phyloP scores from a whole-genome alignment of 2,329 filamentous ascomycete species.

The Arthroderma uncinatum region DNA sequence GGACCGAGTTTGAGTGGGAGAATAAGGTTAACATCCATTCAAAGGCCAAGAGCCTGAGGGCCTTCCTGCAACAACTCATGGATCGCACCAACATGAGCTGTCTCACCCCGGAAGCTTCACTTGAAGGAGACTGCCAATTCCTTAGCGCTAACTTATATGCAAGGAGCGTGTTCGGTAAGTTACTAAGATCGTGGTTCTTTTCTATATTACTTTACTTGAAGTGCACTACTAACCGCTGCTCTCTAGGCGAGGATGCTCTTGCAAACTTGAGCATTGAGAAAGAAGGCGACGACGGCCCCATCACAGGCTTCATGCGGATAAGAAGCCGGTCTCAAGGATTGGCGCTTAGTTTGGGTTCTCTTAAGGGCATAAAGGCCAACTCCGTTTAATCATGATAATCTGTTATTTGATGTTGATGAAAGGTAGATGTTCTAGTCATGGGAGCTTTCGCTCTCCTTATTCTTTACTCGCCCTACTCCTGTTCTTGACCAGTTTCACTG shows the following conservation, averaged over 20 bases:
- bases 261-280: constrained; percentile 97
- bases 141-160: constrained; percentile 94
- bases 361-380: constrained; percentile 83
- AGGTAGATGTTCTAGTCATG: constrained; percentile 4
- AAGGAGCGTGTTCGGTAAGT: constrained; percentile 93
- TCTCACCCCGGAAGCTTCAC: constrained; percentile 85
- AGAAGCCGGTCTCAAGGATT: constrained; percentile 92
- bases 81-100: constrained; percentile 98
- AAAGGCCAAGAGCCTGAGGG: constrained; percentile 80
- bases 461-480: neutral
- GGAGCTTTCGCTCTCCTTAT: neutral
- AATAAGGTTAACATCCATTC: constrained; percentile 99
- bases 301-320: constrained; percentile 96
- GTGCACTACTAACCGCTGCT: constrained; percentile 18
- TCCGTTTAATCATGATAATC: constrained; percentile 26
- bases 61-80: constrained; percentile 92
- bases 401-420: constrained; percentile 11
- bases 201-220: neutral
- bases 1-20: constrained; percentile 99
- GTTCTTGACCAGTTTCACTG: neutral
- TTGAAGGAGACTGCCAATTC: constrained; percentile 97
- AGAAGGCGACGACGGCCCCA: constrained; percentile 85
- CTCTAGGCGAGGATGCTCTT: constrained; percentile 84
- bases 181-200: constrained; percentile 9
- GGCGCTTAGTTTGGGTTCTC: constrained; percentile 79